phyloP scores from a whole-genome alignment of 2,329 filamentous ascomycete genomes.

The Fusarium liriodendri region DNA sequence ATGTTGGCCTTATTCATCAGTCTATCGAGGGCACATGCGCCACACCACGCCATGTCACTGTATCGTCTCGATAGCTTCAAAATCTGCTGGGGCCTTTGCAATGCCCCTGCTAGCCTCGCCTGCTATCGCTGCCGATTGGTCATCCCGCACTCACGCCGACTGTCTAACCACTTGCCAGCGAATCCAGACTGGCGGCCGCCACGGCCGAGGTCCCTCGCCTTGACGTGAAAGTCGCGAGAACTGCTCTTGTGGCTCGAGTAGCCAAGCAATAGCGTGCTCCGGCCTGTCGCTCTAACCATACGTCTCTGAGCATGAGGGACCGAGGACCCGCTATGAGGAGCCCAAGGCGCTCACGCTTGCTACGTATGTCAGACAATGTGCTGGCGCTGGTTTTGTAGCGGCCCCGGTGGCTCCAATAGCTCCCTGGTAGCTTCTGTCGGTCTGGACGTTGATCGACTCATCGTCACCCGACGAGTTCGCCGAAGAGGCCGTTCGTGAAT shows the following conservation, averaged over 20 bases:
- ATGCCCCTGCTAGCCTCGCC: neutral
- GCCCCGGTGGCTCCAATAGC: neutral
- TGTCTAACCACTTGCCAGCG: neutral
- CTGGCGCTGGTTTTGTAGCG: neutral
- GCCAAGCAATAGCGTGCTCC: neutral
- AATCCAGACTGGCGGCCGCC: neutral
- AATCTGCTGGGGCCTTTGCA: neutral
- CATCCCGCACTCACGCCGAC: neutral
- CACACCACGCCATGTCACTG: neutral
- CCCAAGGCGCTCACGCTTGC: neutral
- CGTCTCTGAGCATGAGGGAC: neutral
- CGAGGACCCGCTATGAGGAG: neutral
- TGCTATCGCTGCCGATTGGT: neutral
- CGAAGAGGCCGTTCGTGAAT: neutral
- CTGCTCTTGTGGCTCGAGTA: neutral
- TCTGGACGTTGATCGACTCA: neutral
- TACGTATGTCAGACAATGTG: neutral
- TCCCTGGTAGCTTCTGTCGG: neutral
- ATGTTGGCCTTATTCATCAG: neutral
- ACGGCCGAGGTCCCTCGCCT: neutral
- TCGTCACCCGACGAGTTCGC: neutral
- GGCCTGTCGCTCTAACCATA: conserved; percentile 1
- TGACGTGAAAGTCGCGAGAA: neutral
- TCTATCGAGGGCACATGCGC: neutral
- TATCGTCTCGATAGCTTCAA: neutral